Conservation (phyloP, 768 basidiomycete species). For the Mrakia gelida region DNA sequence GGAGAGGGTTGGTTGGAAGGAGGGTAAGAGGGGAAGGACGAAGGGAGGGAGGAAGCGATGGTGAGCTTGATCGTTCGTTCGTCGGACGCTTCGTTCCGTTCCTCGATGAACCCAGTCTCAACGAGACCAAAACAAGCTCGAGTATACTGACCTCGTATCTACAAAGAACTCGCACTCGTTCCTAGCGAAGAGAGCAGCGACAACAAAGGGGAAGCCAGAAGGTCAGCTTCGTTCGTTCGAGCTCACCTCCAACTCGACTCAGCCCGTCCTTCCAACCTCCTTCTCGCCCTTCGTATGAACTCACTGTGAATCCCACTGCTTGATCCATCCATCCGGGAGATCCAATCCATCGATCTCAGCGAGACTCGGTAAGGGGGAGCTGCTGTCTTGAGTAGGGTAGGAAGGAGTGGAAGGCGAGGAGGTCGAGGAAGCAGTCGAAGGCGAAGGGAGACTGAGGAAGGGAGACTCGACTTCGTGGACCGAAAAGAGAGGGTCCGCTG, state of each 20-base stretch:
- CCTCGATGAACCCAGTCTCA: neutral
- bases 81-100: neutral
- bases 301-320: slow-evolving; percentile 48
- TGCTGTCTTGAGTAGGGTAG: too few relatives aligned
- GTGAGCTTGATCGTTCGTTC: neutral
- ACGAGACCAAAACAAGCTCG: neutral
- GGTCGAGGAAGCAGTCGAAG: neutral
- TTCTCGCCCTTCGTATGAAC: too few relatives aligned
- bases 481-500: neutral
- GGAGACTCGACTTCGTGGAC: too few relatives aligned
- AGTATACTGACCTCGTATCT: slow-evolving; percentile 50
- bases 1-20: neutral
- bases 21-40: neutral
- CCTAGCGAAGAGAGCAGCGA: neutral
- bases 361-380: too few relatives aligned
- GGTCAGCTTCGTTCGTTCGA: neutral
- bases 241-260: neutral
- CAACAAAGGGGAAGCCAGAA: too few relatives aligned
- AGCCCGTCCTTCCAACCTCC: neutral
- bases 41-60: neutral
- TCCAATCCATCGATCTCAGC: slow-evolving; percentile 30
- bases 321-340: slow-evolving; percentile 59
- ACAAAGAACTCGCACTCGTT: slow-evolving; percentile 55
- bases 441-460: neutral
- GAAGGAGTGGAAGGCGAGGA: neutral